A percentile compares a stretch with the other conserved stretches of the same genome.
Evolutionary conservation across 1,284 basidiomycete species (phyloP).

Genomic region (Limonomyces culmigenus): DNA sequence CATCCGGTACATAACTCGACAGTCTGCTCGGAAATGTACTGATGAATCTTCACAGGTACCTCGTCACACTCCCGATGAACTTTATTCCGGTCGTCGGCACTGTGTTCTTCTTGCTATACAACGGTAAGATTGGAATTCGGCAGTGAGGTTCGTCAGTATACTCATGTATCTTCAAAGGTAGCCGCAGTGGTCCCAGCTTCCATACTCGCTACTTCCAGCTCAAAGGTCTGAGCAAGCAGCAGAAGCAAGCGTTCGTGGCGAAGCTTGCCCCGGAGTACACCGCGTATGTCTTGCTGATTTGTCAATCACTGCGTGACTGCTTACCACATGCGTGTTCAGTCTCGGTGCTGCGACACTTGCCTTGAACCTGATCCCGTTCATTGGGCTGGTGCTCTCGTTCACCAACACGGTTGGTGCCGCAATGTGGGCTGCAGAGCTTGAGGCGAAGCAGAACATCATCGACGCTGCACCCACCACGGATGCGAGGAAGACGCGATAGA

Average conservation of each 20-base stretch:
- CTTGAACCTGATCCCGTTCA: constrained; percentile 46
- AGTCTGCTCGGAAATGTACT: constrained; percentile 6
- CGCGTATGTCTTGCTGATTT: constrained; percentile 16
- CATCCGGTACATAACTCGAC: constrained; percentile 4
- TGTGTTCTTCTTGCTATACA: constrained; percentile 37
- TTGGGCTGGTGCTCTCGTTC: constrained; percentile 33
- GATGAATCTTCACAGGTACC: constrained; percentile 22
- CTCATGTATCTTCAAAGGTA: constrained; percentile 13
- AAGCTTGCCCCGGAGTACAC: constrained; percentile 25
- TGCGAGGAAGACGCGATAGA: constrained; percentile 2
- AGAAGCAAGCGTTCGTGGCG: constrained; percentile 35
- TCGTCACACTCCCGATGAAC: constrained; percentile 45
- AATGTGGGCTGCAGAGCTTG: constrained; percentile 51
- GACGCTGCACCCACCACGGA: constrained; percentile 4
- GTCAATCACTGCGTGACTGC: neutral
- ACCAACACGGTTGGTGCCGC: constrained; percentile 52
- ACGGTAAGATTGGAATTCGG: too few species aligned
- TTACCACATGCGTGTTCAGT: constrained; percentile 12
- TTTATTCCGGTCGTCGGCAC: constrained; percentile 54
- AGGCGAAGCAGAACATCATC: constrained; percentile 19
- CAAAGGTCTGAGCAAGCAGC: constrained; percentile 31
- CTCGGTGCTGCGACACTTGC: constrained; percentile 45
- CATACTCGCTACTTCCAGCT: constrained; percentile 58
- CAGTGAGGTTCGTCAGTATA: neutral
- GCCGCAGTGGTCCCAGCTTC: constrained; percentile 38